Evolutionary conservation across 192 early-diverging fungal genomes (phyloP), one percentile per base, ranked within the genome.

Genomic region (Mortierella alpina): DNA sequence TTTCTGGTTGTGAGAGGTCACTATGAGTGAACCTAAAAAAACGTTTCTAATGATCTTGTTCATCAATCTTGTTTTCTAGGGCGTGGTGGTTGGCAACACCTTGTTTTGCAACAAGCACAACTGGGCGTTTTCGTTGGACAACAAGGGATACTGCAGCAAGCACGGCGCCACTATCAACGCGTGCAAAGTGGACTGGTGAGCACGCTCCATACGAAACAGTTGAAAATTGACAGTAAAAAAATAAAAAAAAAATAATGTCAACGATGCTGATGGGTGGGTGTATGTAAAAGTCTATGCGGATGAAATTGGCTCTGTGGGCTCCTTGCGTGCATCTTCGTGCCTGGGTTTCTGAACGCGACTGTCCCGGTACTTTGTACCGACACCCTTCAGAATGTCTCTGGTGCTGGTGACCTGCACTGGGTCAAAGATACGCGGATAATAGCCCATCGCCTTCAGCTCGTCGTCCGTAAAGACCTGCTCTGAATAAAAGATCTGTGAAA

Each of bases 91-190:
- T 31, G 88, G 88, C 10, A 82, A 84, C 23, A 86, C 78, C 22
- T 47, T 89, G 18, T 58, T 85, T 53, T 89, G 88, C 46, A 72
- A 85, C 57, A 86, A 85, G 50, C 88, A 89, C 62, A 84, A 85
- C 50, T 87, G 79, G 82, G 58, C 60, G 0, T 83, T 78, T 70
- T 48, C 83, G 14, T 53, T 87, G 20, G 85, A 86, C 13, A 68
- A 74, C 50, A 76, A 68, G 2, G 85, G 85, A 4, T 78, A 74
- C 49, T 86, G 85, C 45, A 61, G 73, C 45, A 72, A 72, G 55
- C 67, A 77, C 45, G 59, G 76, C 12, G 71, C 59, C 12, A 82
- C 78, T 5, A 63, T 87, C 53, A 85, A 85, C 69, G 73, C 84
- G 12, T 87, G 86, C 67, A 70, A 79, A 41, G 84, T 87, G 5